A percentile compares a stretch with the other conserved stretches of the same genome.
Evolutionary conservation across 805 yeast genomes (phyloP).

Genomic region (Clavispora asparagi): DNA sequence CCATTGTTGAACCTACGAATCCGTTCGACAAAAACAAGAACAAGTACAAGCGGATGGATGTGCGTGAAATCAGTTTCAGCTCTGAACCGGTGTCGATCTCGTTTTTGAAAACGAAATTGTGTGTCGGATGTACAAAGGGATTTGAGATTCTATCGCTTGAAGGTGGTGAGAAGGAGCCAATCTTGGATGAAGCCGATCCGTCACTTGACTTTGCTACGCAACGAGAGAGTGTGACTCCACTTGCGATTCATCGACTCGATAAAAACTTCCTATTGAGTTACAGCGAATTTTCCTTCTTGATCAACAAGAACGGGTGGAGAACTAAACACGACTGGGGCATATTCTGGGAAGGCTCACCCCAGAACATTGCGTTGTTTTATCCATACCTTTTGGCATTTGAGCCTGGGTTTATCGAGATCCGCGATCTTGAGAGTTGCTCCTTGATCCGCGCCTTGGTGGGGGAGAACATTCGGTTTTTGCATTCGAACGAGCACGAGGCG

Average conservation of each 20-base stretch:
- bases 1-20: slow-evolving; percentile 85
- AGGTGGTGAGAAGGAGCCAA: slow-evolving; percentile 78
- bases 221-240: slow-evolving; percentile 73
- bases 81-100: slow-evolving; percentile 92
- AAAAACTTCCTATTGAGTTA: slow-evolving; percentile 84
- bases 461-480: slow-evolving; percentile 83
- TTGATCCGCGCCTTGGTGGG: slow-evolving; percentile 85
- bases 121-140: slow-evolving; percentile 95
- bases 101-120: slow-evolving; percentile 78
- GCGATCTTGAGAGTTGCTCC: slow-evolving; percentile 85
- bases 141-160: slow-evolving; percentile 89
- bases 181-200: slow-evolving; percentile 97
- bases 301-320: slow-evolving; percentile 95
- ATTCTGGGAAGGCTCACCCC: slow-evolving; percentile 96
- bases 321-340: slow-evolving; percentile 90
- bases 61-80: slow-evolving; percentile 71
- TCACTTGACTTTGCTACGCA: slow-evolving; percentile 90
- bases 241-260: slow-evolving; percentile 86
- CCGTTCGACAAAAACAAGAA: slow-evolving; percentile 63
- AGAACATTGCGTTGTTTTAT: slow-evolving; percentile 86
- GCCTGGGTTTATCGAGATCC: slow-evolving; percentile 80
- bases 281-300: slow-evolving; percentile 90
- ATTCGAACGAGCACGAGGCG: slow-evolving; percentile 88
- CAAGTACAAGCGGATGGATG: slow-evolving; percentile 56
- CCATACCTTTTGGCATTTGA: slow-evolving; percentile 93